A percentile compares a stretch with the other conserved stretches of the same genome.
These are phyloP conservation scores for Erysimum cheiri DNA, from an alignment of 441 rosid genomes.

Conservation along the genomic window DNA sequence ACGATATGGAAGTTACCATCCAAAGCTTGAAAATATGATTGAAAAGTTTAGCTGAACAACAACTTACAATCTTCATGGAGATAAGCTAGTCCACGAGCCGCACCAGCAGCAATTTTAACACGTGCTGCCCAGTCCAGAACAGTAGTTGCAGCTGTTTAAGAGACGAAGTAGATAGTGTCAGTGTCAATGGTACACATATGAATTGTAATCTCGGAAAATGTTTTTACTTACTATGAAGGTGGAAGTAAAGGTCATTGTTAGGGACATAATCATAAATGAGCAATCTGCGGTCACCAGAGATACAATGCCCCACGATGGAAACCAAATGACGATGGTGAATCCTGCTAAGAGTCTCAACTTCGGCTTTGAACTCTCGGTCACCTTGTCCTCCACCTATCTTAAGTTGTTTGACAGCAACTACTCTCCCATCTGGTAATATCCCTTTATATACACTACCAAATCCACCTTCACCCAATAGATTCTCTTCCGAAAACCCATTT, in stretches of 20 bases:
- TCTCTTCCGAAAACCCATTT: conserved; percentile 72
- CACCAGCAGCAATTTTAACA: conserved; percentile 84
- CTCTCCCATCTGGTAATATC: conserved; percentile 70
- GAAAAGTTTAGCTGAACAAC: not conserved
- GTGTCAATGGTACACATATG: not conserved
- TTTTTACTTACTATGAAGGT: conserved; percentile 76
- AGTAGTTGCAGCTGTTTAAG: conserved; percentile 50
- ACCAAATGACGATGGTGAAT: conserved; percentile 94
- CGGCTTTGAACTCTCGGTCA: conserved; percentile 90
- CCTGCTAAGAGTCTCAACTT: conserved; percentile 89
- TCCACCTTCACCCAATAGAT: conserved; percentile 91
- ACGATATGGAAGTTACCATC: not conserved
- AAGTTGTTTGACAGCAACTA: conserved; percentile 88
- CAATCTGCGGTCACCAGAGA: conserved; percentile 66
- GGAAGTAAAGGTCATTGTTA: conserved; percentile 81
- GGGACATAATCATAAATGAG: conserved; percentile 88
- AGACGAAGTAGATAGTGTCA: conserved; percentile 1
- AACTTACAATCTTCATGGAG: conserved; percentile 96
- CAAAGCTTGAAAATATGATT: conserved; percentile 7
- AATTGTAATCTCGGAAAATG: conserved; percentile 28
- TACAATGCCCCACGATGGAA: conserved; percentile 96
- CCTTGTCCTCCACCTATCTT: conserved; percentile 89
- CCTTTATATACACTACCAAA: conserved; percentile 94
- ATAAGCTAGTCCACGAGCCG: conserved; percentile 96
- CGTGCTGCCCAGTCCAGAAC: conserved; percentile 77